Conservation (phyloP, 352 stramenopile species). For the Peronospora destructor region DNA sequence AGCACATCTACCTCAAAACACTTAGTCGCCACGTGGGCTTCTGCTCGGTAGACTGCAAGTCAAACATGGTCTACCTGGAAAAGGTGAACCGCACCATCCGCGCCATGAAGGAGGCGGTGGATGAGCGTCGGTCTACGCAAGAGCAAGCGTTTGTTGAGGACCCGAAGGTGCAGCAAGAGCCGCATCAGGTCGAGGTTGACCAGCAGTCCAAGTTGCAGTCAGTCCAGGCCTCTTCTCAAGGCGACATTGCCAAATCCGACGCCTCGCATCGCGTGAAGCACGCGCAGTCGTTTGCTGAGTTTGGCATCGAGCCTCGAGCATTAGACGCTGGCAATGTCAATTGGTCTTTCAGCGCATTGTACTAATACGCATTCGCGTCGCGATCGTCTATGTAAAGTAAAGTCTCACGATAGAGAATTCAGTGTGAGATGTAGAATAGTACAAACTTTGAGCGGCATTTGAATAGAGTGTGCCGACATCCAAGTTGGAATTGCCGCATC, state of each 20-base stretch:
- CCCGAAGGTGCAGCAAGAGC: constrained; percentile 17
- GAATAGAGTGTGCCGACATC: constrained; percentile 6
- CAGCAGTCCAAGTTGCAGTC: constrained; percentile 18
- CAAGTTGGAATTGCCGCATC: background rate
- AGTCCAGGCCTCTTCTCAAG: constrained; percentile 6
- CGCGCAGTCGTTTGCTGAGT: constrained; percentile 67
- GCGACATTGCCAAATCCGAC: background rate
- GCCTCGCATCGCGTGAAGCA: constrained; percentile 17
- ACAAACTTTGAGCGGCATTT: constrained; percentile 14
- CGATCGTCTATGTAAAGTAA: constrained; percentile 19
- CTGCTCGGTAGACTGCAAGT: constrained; percentile 86
- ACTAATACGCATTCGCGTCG: constrained; percentile 45
- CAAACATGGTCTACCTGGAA: constrained; percentile 71
- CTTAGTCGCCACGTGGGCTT: constrained; percentile 62
- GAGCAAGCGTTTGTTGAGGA: constrained; percentile 18
- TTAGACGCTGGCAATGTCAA: constrained; percentile 47
- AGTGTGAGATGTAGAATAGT: constrained; percentile 25
- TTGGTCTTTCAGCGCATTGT: constrained; percentile 74
- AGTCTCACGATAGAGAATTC: constrained; percentile 28
- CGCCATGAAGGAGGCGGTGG: constrained; percentile 60
- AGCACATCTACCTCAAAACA: constrained; percentile 81
- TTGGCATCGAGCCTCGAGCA: constrained; percentile 50
- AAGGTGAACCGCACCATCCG: constrained; percentile 76
- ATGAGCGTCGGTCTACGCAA: constrained; percentile 39
- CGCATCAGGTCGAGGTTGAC: constrained; percentile 13